These are phyloP conservation scores for Colletotrichum nymphaeae DNA, from an alignment of 2,329 filamentous ascomycete genomes.

Conservation along the genomic window DNA sequence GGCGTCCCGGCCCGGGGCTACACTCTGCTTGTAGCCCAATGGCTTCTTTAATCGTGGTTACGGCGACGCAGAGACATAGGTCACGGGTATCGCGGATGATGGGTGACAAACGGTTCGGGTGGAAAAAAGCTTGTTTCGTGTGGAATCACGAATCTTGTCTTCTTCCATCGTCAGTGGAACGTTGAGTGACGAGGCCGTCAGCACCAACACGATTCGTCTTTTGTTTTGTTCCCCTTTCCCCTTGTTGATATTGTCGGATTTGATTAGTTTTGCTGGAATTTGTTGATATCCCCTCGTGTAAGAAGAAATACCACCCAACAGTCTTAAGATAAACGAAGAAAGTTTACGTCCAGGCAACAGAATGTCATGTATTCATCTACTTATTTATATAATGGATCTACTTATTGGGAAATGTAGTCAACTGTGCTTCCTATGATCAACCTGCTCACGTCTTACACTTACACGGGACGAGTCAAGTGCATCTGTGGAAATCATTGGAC, in stretches of 20 bases:
- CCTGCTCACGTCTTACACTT: background rate
- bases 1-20: background rate
- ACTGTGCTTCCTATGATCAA: background rate
- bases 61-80: background rate
- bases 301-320: conserved; percentile 13
- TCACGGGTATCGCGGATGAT: background rate
- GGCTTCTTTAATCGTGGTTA: background rate
- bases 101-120: too few relatives aligned
- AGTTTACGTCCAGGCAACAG: background rate
- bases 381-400: background rate
- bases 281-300: conserved; percentile 35
- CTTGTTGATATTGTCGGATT: background rate
- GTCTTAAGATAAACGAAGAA: conserved; percentile 8
- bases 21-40: conserved; percentile 4
- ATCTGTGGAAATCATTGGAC: background rate
- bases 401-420: background rate
- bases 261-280: background rate
- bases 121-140: conserved; percentile 1
- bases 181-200: background rate
- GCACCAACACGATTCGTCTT: background rate
- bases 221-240: background rate
- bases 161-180: background rate
- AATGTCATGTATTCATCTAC: background rate
- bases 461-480: background rate
- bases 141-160: conserved; percentile 5